phyloP scores from a whole-genome alignment of 192 early-diverging fungal genomes.

The Backusella circina region DNA sequence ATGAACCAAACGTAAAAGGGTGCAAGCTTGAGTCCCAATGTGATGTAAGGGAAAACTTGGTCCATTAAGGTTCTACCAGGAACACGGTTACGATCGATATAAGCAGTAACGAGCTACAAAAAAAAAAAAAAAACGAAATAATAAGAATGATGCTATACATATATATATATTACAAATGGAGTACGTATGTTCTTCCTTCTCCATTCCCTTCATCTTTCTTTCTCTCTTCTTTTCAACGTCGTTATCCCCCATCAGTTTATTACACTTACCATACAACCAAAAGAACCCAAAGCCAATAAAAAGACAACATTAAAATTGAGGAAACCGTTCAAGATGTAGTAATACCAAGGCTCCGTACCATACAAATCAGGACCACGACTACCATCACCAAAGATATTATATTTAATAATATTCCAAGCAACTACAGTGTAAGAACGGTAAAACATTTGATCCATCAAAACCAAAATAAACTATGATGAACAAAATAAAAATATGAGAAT shows the following conservation, averaged over 20 bases:
- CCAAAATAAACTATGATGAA: constrained; percentile 49
- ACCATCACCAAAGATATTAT: constrained; percentile 82
- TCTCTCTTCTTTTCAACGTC: background rate
- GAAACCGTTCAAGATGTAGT: constrained; percentile 85
- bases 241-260: background rate
- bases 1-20: constrained; percentile 75
- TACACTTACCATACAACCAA: constrained; percentile 55
- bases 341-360: constrained; percentile 92
- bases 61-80: constrained; percentile 20
- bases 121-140: background rate
- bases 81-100: constrained; percentile 41
- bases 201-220: background rate
- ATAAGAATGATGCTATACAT: background rate
- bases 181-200: background rate
- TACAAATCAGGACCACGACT: constrained; percentile 68
- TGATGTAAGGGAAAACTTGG: constrained; percentile 33
- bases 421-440: constrained; percentile 71
- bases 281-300: constrained; percentile 60
- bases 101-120: constrained; percentile 40
- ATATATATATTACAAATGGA: background rate
- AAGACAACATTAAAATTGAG: constrained; percentile 90
- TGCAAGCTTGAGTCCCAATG: constrained; percentile 53
- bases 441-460: constrained; percentile 71
- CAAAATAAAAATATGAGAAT: no score
- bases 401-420: constrained; percentile 84